Percentiles rank a stretch among this genome's conserved stretches.
phyloP scores from a whole-genome alignment of 2,329 filamentous ascomycete genomes.

The Nemania sp. region DNA sequence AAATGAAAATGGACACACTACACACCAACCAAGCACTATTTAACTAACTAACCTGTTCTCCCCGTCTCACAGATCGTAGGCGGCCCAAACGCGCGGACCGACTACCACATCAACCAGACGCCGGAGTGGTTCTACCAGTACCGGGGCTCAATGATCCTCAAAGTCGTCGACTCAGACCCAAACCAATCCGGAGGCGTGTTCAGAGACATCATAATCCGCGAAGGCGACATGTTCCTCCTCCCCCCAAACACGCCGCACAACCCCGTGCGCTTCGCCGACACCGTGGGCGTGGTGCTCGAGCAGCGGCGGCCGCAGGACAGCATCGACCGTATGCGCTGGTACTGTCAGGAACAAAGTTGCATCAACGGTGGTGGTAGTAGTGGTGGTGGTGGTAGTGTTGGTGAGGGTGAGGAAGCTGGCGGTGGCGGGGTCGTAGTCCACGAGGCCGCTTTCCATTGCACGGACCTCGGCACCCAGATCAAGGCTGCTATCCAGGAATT shows the following conservation, averaged over 20 bases:
- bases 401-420: too few relatives aligned
- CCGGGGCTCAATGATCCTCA: constrained; percentile 89
- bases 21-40: neutral
- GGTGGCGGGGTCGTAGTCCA: constrained; percentile 73
- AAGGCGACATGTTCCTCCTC: constrained; percentile 92
- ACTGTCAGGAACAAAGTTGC: constrained; percentile 67
- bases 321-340: constrained; percentile 86
- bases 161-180: constrained; percentile 89
- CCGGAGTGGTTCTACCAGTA: constrained; percentile 99
- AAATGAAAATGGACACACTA: neutral
- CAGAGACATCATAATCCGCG: constrained; percentile 83
- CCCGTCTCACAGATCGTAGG: constrained; percentile 72
- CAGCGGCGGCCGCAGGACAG: constrained; percentile 72
- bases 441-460: constrained; percentile 86
- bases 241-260: constrained; percentile 96
- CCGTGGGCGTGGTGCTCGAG: constrained; percentile 92
- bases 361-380: too few relatives aligned
- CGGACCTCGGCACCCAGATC: constrained; percentile 90
- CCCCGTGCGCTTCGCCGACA: constrained; percentile 88
- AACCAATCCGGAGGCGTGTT: constrained; percentile 66
- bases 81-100: constrained; percentile 91
- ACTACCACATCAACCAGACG: constrained; percentile 97
- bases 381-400: too few relatives aligned
- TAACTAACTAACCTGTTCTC: too few relatives aligned
- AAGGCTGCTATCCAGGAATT: constrained; percentile 88